Evolutionary conservation across 805 yeast species (phyloP), one percentile per base, ranked within the genome.

Genomic region (Cephaloascus fragrans): DNA sequence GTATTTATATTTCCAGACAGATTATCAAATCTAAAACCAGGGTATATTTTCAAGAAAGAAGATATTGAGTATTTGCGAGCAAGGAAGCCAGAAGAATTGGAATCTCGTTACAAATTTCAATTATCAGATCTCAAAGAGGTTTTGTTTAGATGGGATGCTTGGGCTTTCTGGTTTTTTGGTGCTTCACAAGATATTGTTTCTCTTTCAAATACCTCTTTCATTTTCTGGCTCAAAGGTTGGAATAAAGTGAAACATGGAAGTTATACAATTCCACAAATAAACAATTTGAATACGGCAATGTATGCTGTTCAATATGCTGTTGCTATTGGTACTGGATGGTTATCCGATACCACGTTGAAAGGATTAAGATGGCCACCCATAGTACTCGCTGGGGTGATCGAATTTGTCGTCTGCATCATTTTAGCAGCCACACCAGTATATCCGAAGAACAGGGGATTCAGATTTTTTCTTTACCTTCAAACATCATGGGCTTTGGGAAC

Each of bases 1-100:
- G 16, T 32, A 12, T n/a, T 47, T 12, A 41, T 58, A 56, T 36
- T 51, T 56, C 48, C 49, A 40, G 31, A 59, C 49, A 26, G 65
- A 60, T 19, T 45, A 44, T 37, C 46, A 19, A 43, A 44, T 53
- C 36, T 41, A 47, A 16, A 62, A 54, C 43, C 63, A 53, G 12
- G 55, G 50, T 14, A 53, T 51, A 4, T 53, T 50, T 39, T 38
- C 36, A 28, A 34, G 31, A 39, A 37, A 32, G 32, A 40, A 19
- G 47, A 45, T 20, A 40, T 43, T 18, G 39, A 37, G 3, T 44
- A 44, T 44, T 37, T 44, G 19, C 38, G 36, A 26, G 31, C 37
- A 12, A 43, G 48, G 39, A 37, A 29, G 17, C 48, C 48, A 18
- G n/a, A 35, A n/a, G 28, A 39, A 9, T 34, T 39, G 17, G 23